Conservation (phyloP, 345 rosid genomes). For the Carallia brachiata region DNA sequence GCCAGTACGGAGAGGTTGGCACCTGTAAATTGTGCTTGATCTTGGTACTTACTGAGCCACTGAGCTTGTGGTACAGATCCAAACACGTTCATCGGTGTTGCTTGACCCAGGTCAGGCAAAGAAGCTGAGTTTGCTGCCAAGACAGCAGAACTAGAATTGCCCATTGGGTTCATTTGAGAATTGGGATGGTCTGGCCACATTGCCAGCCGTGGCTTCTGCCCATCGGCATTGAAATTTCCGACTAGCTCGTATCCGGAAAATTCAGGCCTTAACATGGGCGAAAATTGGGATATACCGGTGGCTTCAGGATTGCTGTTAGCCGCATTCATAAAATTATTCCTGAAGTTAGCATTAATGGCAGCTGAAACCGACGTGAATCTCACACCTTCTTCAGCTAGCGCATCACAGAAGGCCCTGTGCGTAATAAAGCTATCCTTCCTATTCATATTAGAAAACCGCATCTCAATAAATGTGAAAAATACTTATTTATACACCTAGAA, state of each 20-base stretch:
- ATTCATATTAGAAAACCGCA: conserved; percentile 1
- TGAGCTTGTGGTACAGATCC: conserved; percentile 30
- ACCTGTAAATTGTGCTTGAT: conserved; percentile 15
- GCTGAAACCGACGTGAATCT: conserved; percentile 49
- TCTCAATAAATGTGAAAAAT: conserved; percentile 2
- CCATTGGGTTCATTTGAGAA: conserved; percentile 22
- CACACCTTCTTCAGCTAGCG: conserved; percentile 57
- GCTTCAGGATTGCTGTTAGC: conserved; percentile 17
- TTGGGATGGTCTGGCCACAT: conserved; percentile 44
- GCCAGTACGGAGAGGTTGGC: conserved; percentile 16
- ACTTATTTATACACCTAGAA: not conserved
- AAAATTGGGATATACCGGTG: conserved; percentile 29
- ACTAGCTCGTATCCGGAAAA: conserved; percentile 24
- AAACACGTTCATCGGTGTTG: conserved; percentile 26
- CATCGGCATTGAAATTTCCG: conserved; percentile 17
- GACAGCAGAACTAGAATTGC: conserved; percentile 15
- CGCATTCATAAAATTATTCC: conserved; percentile 19
- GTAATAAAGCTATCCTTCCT: conserved; percentile 61
- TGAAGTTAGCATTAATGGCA: conserved; percentile 27
- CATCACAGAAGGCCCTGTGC: conserved; percentile 58
- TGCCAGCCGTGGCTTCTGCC: conserved; percentile 36
- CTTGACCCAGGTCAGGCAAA: conserved; percentile 35
- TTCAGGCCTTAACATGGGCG: conserved; percentile 29
- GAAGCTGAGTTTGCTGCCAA: conserved; percentile 22
- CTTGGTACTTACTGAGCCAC: conserved; percentile 37